phyloP scores from a whole-genome alignment of 306 rosid genomes.

The Pachyrhizus erosus region DNA sequence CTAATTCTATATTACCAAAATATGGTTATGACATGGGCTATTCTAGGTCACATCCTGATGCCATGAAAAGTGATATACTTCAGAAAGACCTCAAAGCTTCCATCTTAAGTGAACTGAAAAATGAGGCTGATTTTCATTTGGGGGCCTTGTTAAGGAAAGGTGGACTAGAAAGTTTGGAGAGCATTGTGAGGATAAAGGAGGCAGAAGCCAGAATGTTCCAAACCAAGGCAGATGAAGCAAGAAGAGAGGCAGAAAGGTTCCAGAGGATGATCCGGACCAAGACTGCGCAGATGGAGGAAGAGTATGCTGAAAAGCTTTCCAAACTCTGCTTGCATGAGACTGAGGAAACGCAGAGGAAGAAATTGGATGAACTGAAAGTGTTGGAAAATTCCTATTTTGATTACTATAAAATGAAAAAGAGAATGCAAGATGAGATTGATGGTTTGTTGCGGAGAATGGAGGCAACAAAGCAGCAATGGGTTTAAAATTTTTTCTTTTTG shows the following conservation, averaged over 20 bases:
- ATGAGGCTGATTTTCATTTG: constrained; percentile 65
- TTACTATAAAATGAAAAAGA: constrained; percentile 80
- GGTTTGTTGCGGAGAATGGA: constrained; percentile 94
- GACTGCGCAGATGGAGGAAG: constrained; percentile 74
- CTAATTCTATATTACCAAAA: constrained; percentile 57
- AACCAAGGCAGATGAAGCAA: constrained; percentile 92
- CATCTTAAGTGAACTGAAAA: constrained; percentile 59
- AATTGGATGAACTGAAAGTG: constrained; percentile 81
- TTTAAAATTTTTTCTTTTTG: constrained; percentile 43
- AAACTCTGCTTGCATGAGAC: constrained; percentile 76
- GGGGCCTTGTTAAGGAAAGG: constrained; percentile 69
- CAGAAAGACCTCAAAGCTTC: constrained; percentile 70
- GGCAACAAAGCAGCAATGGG: constrained; percentile 83
- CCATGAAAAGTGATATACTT: constrained; percentile 61
- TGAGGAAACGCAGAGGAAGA: constrained; percentile 77
- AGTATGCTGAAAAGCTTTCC: constrained; percentile 70
- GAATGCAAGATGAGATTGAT: constrained; percentile 89
- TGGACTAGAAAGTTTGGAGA: constrained; percentile 81
- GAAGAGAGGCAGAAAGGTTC: constrained; percentile 86
- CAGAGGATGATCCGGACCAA: constrained; percentile 67
- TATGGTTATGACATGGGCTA: constrained; percentile 63
- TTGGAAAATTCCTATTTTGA: constrained; percentile 77
- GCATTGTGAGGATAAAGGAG: constrained; percentile 89
- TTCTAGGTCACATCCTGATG: constrained; percentile 61
- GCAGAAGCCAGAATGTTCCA: constrained; percentile 97